Conservation (phyloP, 345 rosid genomes). For the Jatropha curcas region DNA sequence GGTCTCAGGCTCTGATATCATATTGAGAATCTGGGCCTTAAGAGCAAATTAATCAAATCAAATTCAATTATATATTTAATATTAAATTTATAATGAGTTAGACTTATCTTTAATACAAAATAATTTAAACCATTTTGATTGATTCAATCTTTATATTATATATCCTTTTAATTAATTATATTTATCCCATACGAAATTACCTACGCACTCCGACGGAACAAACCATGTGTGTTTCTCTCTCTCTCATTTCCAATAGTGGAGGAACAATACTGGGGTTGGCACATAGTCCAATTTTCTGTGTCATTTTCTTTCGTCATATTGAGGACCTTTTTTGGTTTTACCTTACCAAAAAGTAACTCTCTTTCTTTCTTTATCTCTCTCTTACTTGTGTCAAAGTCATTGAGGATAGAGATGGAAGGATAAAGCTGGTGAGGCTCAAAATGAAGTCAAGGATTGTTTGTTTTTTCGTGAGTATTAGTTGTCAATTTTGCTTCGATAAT, state of each 20-base stretch:
- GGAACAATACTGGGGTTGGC: slow-evolving; percentile 13
- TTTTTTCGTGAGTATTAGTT: not conserved
- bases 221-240: no score
- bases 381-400: slow-evolving; percentile 21
- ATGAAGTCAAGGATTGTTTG: slow-evolving; percentile 7
- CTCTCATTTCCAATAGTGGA: slow-evolving; percentile 15
- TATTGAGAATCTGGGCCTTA: no score
- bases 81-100: no score
- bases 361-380: slow-evolving; percentile 22
- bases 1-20: no score
- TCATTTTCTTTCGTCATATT: slow-evolving; percentile 13
- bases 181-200: no score
- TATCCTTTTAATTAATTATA: no score
- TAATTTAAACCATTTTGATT: no score
- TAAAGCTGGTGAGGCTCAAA: slow-evolving; percentile 39
- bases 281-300: slow-evolving; percentile 12
- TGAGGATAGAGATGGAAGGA: slow-evolving; percentile 31
- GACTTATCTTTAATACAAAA: no score
- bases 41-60: no score
- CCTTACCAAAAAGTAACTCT: not conserved
- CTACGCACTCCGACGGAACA: no score
- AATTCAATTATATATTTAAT: no score
- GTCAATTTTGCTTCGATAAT: not conserved
- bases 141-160: no score
- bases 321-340: slow-evolving; percentile 7